Evolutionary conservation across 176 grass and related monocot genomes (phyloP), one percentile per base, ranked within the genome.

Genomic region (Saccharum officinarum): DNA sequence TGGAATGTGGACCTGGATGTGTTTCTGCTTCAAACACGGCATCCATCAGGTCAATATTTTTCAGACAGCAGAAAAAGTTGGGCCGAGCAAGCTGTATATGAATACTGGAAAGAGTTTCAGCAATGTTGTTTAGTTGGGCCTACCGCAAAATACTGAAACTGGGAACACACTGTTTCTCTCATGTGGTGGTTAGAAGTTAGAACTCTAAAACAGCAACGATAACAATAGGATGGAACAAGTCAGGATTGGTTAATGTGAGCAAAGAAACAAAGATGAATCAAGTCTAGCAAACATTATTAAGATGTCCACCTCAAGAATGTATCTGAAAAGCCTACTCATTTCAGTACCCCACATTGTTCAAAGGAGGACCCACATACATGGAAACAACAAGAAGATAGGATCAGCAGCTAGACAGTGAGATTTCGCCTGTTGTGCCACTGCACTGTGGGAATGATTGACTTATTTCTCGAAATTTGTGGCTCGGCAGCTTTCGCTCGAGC

Each of bases 291-390:
- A 84, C 57, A 67, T 67, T 15, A 67, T 73, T 22, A 55, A 84
- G 36, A 73, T 74, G 69, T 80, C 22, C 31, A 40, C 77, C 47
- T 89, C 69, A 80, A 47, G 61, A 75, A 81, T 89, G 22, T 89
- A 49, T 42, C 73, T 76, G 61, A 68, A 62, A 76, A 69, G 5
- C 22, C 10, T 41, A 80, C 74, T 80, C 46, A 71, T 80, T 85
- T 44, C 15, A 67, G 26, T 82, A 75, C 69, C 82, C 76, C 69
- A 84, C 2, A 68, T 28, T 60, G 77, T 68, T 68, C 66, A 47
- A 71, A 55, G 30, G 5, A 49, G 1, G 44, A 40, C n/a, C 57
- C 57, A 37, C 34, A 67, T 0, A 57, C 39, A 30, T 79, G 55
- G 8, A 84, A 61, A 80, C 13, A 80, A 60, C 10, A 84, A 76